Conservation (phyloP, 768 basidiomycete genomes). For the Tephrocybe rancida region DNA sequence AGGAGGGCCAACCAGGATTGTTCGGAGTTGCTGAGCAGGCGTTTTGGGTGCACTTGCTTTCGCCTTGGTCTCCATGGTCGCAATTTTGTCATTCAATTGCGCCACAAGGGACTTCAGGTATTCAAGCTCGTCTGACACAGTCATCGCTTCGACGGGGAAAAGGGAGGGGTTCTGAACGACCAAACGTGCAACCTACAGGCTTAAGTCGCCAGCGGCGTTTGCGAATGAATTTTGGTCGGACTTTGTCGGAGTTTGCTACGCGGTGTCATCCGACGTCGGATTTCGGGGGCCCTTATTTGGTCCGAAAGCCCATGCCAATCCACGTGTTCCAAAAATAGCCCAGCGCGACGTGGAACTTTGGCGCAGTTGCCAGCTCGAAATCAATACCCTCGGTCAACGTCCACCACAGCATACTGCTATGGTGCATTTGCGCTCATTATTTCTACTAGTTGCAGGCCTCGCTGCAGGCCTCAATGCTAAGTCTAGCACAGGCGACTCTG, state of each 20-base stretch:
- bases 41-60: conserved; percentile 52
- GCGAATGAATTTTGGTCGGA: conserved; percentile 26
- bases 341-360: conserved; percentile 24
- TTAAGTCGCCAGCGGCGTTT: conserved; percentile 21
- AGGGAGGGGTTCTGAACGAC: conserved; percentile 7
- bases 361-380: conserved; percentile 14
- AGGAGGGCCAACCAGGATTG: conserved; percentile 95
- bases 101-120: conserved; percentile 92
- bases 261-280: conserved; percentile 9
- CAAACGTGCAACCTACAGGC: conserved; percentile 12
- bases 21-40: conserved; percentile 79
- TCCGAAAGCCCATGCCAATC: conserved; percentile 15
- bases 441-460: conserved; percentile 34
- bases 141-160: conserved; percentile 44
- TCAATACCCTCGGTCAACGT: conserved; percentile 12
- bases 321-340: conserved; percentile 21
- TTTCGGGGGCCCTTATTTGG: conserved; percentile 13
- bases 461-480: conserved; percentile 46
- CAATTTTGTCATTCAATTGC: conserved; percentile 92
- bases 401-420: conserved; percentile 25
- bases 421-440: conserved; percentile 38
- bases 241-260: conserved; percentile 24
- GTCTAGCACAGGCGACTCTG: conserved; percentile 81
- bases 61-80: conserved; percentile 69
- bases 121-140: conserved; percentile 78